Conservation (phyloP, 306 rosid species). For the Vigna hirtella region DNA sequence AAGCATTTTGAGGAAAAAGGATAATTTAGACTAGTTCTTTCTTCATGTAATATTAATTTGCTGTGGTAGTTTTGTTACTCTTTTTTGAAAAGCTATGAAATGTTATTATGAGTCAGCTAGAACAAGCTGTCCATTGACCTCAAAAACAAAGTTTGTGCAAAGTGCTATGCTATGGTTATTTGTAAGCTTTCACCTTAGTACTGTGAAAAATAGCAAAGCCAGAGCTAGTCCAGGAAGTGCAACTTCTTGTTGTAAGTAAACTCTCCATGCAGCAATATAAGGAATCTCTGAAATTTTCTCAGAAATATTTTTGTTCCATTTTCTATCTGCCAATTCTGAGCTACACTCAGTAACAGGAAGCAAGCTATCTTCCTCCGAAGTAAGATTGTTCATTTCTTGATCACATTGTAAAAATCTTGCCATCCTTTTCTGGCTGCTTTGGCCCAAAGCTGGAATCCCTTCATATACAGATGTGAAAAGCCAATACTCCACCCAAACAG, state of each 20-base stretch:
- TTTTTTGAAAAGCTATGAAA: too few species aligned
- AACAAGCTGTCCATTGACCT: too few species aligned
- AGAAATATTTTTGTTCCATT: constrained; percentile 33
- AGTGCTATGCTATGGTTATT: neutral
- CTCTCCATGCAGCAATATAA: constrained; percentile 75
- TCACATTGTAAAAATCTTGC: constrained; percentile 51
- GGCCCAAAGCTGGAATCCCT: constrained; percentile 76
- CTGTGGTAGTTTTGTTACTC: neutral
- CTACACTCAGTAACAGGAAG: constrained; percentile 37
- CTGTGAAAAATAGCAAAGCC: constrained; percentile 82
- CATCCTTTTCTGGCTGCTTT: constrained; percentile 63
- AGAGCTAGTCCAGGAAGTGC: constrained; percentile 81
- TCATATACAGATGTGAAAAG: constrained; percentile 75
- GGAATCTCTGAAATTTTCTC: constrained; percentile 55
- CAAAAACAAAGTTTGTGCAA: too few species aligned
- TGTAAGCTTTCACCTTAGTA: constrained; percentile 71
- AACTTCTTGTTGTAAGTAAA: constrained; percentile 74
- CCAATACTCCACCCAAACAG: constrained; percentile 90
- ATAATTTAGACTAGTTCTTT: neutral
- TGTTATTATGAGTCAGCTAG: too few species aligned
- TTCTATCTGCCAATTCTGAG: constrained; percentile 35
- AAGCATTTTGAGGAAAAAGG: constrained; percentile 8
- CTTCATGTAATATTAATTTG: constrained; percentile 9
- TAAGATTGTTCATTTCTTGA: constrained; percentile 39
- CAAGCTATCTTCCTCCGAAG: constrained; percentile 45